phyloP scores from a whole-genome alignment of 2,329 filamentous ascomycete genomes.

The Byssothecium circinans region DNA sequence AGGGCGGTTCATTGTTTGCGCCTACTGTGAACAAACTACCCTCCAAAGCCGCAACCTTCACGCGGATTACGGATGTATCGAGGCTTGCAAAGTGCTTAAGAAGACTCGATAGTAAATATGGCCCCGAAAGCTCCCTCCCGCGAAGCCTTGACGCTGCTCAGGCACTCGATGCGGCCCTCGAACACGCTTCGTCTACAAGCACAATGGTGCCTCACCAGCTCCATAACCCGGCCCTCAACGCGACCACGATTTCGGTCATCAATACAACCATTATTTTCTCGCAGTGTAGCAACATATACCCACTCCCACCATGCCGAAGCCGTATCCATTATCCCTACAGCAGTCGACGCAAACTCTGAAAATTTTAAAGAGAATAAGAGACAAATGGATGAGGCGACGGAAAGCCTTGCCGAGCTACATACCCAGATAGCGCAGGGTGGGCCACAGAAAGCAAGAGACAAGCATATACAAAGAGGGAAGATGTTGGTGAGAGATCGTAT shows the following conservation, averaged over 20 bases:
- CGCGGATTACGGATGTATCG: background rate
- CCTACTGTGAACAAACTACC: background rate
- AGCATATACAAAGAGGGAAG: constrained; percentile 85
- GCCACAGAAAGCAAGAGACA: constrained; percentile 77
- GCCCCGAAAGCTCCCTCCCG: constrained; percentile 38
- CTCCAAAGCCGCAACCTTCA: background rate
- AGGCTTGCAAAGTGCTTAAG: background rate
- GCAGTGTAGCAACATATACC: constrained; percentile 72
- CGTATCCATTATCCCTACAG: constrained; percentile 76
- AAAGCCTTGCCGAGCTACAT: constrained; percentile 70
- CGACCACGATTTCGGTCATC: constrained; percentile 19
- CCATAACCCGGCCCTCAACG: constrained; percentile 16
- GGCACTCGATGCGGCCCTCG: constrained; percentile 34
- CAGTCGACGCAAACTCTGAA: constrained; percentile 73
- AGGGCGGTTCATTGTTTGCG: background rate
- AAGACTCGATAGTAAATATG: constrained; percentile 18
- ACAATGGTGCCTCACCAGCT: constrained; percentile 23
- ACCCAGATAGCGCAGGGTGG: constrained; percentile 74
- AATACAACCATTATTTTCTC: constrained; percentile 11
- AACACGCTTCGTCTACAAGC: constrained; percentile 22
- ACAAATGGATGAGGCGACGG: constrained; percentile 75
- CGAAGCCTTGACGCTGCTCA: constrained; percentile 38
- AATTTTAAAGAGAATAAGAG: constrained; percentile 80
- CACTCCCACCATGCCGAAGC: constrained; percentile 79
- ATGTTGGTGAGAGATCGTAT: constrained; percentile 92